phyloP scores from a whole-genome alignment of 192 early-diverging fungal species.

The Bifiguratus adelaidae region DNA sequence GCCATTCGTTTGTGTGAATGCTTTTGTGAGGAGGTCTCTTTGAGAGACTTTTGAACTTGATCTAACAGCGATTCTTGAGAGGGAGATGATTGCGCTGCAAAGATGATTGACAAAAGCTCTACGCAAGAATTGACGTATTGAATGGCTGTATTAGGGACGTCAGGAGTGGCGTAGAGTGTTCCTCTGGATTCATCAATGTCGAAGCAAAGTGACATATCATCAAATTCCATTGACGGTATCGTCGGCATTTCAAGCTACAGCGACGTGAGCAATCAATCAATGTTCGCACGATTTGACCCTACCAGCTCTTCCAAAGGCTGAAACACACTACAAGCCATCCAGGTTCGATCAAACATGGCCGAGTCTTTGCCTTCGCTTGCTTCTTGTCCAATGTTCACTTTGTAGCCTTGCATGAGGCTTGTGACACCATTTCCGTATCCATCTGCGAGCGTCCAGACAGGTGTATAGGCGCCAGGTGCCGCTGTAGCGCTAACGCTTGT shows the following conservation, averaged over 20 bases:
- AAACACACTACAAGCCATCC: slow-evolving; percentile 28
- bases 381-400: slow-evolving; percentile 24
- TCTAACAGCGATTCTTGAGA: slow-evolving; percentile 74
- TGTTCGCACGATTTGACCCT: no score
- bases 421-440: slow-evolving; percentile 46
- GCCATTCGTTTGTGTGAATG: slow-evolving; percentile 65
- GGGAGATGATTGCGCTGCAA: slow-evolving; percentile 52
- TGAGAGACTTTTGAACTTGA: slow-evolving; percentile 50
- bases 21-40: slow-evolving; percentile 50
- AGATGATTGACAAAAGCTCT: slow-evolving; percentile 64
- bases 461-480: slow-evolving; percentile 30
- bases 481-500: slow-evolving; percentile 32
- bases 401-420: slow-evolving; percentile 36
- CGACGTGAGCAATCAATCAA: no score
- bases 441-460: slow-evolving; percentile 42
- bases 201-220: background rate
- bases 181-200: background rate
- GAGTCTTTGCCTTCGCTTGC: no score
- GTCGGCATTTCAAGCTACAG: no score
- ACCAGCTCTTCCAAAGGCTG: slow-evolving; percentile 12
- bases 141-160: slow-evolving; percentile 17
- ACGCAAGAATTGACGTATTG: slow-evolving; percentile 72
- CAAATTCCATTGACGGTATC: background rate
- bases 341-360: slow-evolving; percentile 23
- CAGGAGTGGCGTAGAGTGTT: background rate